Evolutionary conservation across 129 eudicot species (phyloP).

Genomic region (Cynara cardunculus): DNA sequence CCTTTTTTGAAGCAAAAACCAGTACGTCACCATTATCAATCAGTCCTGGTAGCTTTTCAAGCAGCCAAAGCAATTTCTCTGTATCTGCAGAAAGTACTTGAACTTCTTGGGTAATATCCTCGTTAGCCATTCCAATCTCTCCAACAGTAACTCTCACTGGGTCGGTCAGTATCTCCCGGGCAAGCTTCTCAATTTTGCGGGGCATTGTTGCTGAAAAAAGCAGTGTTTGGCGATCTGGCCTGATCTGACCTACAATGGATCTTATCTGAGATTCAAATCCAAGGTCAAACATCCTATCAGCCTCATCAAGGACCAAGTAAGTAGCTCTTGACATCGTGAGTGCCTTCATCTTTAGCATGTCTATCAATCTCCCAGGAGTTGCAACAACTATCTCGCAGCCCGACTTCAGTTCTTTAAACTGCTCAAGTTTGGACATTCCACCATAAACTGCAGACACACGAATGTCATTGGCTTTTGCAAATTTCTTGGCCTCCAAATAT

Average conservation of each 20-base stretch:
- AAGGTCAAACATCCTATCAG: conserved; percentile 97
- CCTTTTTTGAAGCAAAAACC: conserved; percentile 92
- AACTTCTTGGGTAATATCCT: conserved; percentile 93
- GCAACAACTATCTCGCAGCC: conserved; percentile 95
- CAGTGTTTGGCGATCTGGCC: conserved; percentile 92
- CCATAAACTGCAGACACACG: conserved; percentile 98
- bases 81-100: conserved; percentile 70
- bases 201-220: conserved; percentile 99
- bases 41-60: conserved; percentile 73
- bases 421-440: conserved; percentile 98
- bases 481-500: conserved; percentile 86
- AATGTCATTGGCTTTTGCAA: conserved; percentile 74
- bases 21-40: conserved; percentile 88
- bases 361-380: conserved; percentile 97
- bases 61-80: conserved; percentile 86
- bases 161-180: conserved; percentile 85
- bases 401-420: conserved; percentile 87
- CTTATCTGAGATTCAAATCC: conserved; percentile 97
- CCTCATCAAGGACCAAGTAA: conserved; percentile 96
- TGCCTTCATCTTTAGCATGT: conserved; percentile 90
- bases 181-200: conserved; percentile 88
- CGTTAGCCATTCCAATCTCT: conserved; percentile 95
- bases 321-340: conserved; percentile 81
- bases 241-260: conserved; percentile 90
- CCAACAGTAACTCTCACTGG: conserved; percentile 97